Conservation (phyloP, 2,329 filamentous ascomycete species). For the Diaporthe capsici region DNA sequence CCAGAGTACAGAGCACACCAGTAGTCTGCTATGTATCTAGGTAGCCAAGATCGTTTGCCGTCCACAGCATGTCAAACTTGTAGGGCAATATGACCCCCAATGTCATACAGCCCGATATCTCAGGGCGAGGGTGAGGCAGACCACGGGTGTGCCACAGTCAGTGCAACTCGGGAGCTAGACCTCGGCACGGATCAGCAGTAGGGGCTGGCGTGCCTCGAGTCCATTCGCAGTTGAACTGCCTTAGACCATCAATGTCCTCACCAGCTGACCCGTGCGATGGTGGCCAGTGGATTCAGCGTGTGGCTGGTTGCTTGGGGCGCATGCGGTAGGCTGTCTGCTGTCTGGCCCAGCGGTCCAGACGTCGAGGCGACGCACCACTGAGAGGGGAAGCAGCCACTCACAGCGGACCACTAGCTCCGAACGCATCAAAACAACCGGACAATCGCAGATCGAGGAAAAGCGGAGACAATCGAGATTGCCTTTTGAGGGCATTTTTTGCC, state of each 20-base stretch:
- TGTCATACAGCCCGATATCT: neutral
- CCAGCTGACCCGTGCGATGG: neutral
- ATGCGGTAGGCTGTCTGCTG: neutral
- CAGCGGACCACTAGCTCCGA: slow-evolving; percentile 7
- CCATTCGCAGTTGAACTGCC: neutral
- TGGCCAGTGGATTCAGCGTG: neutral
- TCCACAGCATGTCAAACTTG: neutral
- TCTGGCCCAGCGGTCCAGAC: neutral
- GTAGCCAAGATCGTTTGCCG: neutral
- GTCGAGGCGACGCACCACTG: neutral
- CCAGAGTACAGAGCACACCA: neutral
- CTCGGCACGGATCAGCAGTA: neutral
- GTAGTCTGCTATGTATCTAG: neutral
- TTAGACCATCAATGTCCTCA: slow-evolving; percentile 15
- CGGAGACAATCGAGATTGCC: slow-evolving; percentile 31
- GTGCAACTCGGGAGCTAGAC: neutral
- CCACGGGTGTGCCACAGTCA: neutral
- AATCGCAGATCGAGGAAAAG: slow-evolving; percentile 16
- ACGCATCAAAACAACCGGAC: neutral
- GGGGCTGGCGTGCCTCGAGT: neutral
- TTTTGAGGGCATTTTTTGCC: neutral
- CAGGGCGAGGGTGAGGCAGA: neutral
- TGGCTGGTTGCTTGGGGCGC: slow-evolving; percentile 7
- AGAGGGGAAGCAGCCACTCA: neutral
- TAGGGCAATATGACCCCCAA: too few relatives aligned